Base-by-base conservation (phyloP, 2,329 filamentous ascomycete genomes). In the Gliomastix tumulicola region DNA sequence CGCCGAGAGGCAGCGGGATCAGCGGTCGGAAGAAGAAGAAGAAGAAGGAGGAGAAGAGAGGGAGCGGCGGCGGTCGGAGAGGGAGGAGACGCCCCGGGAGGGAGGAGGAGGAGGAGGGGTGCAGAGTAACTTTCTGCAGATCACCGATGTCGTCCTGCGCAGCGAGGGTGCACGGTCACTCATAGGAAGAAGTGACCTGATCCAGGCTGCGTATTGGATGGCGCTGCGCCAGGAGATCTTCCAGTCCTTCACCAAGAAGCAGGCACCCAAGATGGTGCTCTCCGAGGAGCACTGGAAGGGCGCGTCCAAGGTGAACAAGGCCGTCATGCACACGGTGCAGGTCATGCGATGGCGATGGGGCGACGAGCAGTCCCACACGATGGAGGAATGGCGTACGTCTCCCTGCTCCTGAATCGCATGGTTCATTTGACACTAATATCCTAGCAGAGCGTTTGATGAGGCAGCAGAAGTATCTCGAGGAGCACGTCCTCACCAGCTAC, bases 181-280 rank as follows among this genome's bases (percentile, higher is more conserved):
- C n/a, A 60, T 63, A 23, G 53, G 53, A 2, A 51, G 50, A 18
- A 45, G 58, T 21, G 55, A 57, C 18, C 47, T 64, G 12, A 57
- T 62, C 35, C 60, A 60, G 30, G 60, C 60, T 1, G 53, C 60
- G 7, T 64, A 64, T 37, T 64, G 60, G 60, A 63, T 64, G 51
- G 60, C 60, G 3, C 48, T 64, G 16, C 37, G 60, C 20, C 60
- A 64, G 36, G 60, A 64, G 30, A 61, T 64, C 5, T 64, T 60
- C 38, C 58, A 64, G 34, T 62, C 60, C 0, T 60, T 64, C 25
- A 64, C 59, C 3, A 53, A 57, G 21, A 48, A 51, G 7, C 56
- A 63, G 10, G 50, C 60, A 1, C 60, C 60, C 0, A 58, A 63
- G 42, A 53, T 64, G 28, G 50, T 55, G 4, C 49, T 63, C 0